Conservation (phyloP, 2,329 filamentous ascomycete genomes). For the Xenoacremonium recifei region DNA sequence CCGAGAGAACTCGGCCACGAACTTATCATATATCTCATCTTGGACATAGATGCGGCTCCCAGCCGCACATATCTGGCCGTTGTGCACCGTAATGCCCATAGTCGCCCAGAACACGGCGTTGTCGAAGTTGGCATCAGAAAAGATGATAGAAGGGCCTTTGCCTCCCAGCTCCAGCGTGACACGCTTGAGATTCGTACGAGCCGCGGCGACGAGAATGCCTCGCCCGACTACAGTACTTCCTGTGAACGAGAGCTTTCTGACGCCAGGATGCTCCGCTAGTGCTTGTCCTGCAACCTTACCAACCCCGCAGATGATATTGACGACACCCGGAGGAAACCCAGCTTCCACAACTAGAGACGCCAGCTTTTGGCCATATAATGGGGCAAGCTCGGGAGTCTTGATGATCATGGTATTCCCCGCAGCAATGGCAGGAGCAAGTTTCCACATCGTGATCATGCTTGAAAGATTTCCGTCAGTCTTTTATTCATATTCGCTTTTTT, state of each 20-base stretch:
- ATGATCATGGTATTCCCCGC: conserved; percentile 61
- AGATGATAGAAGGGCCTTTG: conserved; percentile 59
- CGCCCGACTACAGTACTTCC: conserved; percentile 66
- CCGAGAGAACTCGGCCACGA: conserved; percentile 57
- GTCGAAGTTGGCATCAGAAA: conserved; percentile 59
- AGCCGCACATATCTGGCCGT: conserved; percentile 60
- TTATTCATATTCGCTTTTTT: no score
- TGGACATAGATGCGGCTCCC: conserved; percentile 60
- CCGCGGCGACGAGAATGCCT: conserved; percentile 66
- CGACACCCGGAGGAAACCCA: conserved; percentile 71
- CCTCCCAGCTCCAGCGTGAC: conserved; percentile 60
- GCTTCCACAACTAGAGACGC: conserved; percentile 65
- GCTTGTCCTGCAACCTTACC: conserved; percentile 65
- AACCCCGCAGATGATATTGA: conserved; percentile 70
- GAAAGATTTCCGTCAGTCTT: background rate
- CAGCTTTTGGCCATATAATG: conserved; percentile 59
- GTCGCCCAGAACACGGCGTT: conserved; percentile 54
- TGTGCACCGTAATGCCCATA: conserved; percentile 46
- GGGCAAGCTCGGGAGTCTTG: conserved; percentile 62
- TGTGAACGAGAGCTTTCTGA: conserved; percentile 75
- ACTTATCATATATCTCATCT: conserved; percentile 54
- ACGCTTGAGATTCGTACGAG: conserved; percentile 54
- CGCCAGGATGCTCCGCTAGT: conserved; percentile 59
- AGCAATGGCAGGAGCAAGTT: conserved; percentile 65
- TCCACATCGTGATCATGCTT: conserved; percentile 33